These are phyloP conservation scores for Rhizopus arrhizus DNA, from an alignment of 371 early-diverging fungal genomes.

Conservation along the genomic window DNA sequence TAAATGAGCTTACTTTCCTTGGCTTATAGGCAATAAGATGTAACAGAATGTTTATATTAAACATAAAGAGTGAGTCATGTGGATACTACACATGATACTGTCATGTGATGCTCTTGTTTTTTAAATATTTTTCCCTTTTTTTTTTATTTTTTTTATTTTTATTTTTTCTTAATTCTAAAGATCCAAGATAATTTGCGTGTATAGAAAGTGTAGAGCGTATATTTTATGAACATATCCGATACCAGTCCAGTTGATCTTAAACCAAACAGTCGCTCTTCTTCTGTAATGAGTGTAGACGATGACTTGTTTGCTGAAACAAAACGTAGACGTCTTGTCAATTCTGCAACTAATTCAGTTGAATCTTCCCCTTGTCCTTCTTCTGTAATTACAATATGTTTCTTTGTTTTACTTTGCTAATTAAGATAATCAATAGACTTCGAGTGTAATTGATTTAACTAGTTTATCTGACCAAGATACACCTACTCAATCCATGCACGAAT, in stretches of 20 bases:
- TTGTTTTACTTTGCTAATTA: neutral
- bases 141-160: neutral
- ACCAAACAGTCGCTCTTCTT: constrained; percentile 17
- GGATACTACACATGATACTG: neutral
- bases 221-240: constrained; percentile 3
- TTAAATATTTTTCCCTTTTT: neutral
- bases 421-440: neutral
- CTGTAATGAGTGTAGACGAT: constrained; percentile 11
- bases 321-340: constrained; percentile 13
- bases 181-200: neutral
- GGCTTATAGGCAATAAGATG: neutral
- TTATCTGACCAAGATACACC: constrained; percentile 1
- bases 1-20: neutral
- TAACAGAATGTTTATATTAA: neutral
- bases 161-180: neutral
- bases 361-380: constrained; percentile 8
- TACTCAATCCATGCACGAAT: constrained; percentile 8
- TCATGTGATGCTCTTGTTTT: constrained; percentile 2
- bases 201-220: constrained; percentile 4
- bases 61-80: neutral
- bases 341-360: constrained; percentile 1
- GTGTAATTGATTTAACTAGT: neutral
- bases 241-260: constrained; percentile 7
- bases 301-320: constrained; percentile 7
- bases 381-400: constrained; percentile 6